phyloP scores from a whole-genome alignment of 495 filamentous ascomycete species.

The Astrothelium subdiscretum region DNA sequence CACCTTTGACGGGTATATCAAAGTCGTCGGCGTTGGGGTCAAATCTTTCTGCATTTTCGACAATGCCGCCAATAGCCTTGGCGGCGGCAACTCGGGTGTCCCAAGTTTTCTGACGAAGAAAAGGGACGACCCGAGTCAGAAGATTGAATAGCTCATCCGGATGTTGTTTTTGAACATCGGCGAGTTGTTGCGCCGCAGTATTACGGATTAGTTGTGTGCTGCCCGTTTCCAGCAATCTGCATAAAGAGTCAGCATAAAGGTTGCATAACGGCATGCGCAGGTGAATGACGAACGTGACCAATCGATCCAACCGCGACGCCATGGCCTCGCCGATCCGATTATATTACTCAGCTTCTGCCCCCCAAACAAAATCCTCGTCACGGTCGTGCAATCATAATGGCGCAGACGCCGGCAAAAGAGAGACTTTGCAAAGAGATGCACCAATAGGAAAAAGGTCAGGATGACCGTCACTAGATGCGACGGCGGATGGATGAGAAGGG shows the following conservation, averaged over 20 bases:
- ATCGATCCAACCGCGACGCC: slow-evolving; percentile 56
- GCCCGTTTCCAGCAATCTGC: slow-evolving; percentile 85
- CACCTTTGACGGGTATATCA: slow-evolving; percentile 33
- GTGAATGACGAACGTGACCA: slow-evolving; percentile 69
- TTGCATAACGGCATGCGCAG: slow-evolving; percentile 7
- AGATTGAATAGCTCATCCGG: slow-evolving; percentile 96
- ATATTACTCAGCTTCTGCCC: neutral
- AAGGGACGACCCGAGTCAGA: slow-evolving; percentile 88
- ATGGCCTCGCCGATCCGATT: slow-evolving; percentile 22
- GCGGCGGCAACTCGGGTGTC: slow-evolving; percentile 86
- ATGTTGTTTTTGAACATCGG: slow-evolving; percentile 93
- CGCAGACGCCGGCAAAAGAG: neutral
- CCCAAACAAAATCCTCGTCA: neutral
- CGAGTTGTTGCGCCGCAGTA: slow-evolving; percentile 90
- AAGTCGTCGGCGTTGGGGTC: slow-evolving; percentile 62
- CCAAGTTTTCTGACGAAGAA: slow-evolving; percentile 86
- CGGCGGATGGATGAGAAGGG: neutral
- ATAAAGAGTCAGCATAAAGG: slow-evolving; percentile 3
- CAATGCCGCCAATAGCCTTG: slow-evolving; percentile 84
- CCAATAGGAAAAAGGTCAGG: neutral
- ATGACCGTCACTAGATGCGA: neutral
- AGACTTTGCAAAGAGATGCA: neutral
- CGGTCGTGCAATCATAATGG: neutral
- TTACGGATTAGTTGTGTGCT: slow-evolving; percentile 90
- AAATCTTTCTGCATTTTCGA: slow-evolving; percentile 74